Conservation (phyloP, 129 eudicot species). For the Artemisia argyi region DNA sequence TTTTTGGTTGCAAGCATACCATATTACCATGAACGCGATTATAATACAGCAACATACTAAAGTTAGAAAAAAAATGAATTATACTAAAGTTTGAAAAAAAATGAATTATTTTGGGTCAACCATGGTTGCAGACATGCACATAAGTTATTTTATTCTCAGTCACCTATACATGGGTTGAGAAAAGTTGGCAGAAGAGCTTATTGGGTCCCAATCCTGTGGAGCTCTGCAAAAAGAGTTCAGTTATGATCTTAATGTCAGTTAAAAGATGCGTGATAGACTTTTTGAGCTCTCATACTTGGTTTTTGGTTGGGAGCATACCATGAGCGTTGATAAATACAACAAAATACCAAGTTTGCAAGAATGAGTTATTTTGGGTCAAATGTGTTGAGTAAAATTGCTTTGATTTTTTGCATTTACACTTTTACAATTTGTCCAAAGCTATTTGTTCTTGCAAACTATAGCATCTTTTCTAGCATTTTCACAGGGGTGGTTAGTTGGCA, state of each 20-base stretch:
- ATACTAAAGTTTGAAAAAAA: too few relatives aligned
- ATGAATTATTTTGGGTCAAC: too few relatives aligned
- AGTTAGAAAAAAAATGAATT: too few relatives aligned
- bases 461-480: constrained; percentile 2
- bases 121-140: too few relatives aligned
- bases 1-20: too few relatives aligned
- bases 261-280: neutral
- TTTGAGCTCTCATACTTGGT: neutral
- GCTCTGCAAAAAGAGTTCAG: too few relatives aligned
- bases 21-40: too few relatives aligned
- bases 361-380: neutral
- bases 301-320: neutral
- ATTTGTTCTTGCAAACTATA: constrained; percentile 6
- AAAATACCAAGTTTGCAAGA: neutral
- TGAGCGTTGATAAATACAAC: constrained; percentile 5
- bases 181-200: too few relatives aligned
- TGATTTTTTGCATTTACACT: neutral
- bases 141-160: too few relatives aligned
- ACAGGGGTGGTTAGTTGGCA: neutral
- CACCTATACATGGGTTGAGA: too few relatives aligned
- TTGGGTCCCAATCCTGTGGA: too few relatives aligned
- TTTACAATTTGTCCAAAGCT: constrained; percentile 2
- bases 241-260: neutral
- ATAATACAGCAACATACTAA: too few relatives aligned
- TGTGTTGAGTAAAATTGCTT: neutral